Conservation (phyloP, 2,329 filamentous ascomycete genomes). For the Didymella keratinophila region DNA sequence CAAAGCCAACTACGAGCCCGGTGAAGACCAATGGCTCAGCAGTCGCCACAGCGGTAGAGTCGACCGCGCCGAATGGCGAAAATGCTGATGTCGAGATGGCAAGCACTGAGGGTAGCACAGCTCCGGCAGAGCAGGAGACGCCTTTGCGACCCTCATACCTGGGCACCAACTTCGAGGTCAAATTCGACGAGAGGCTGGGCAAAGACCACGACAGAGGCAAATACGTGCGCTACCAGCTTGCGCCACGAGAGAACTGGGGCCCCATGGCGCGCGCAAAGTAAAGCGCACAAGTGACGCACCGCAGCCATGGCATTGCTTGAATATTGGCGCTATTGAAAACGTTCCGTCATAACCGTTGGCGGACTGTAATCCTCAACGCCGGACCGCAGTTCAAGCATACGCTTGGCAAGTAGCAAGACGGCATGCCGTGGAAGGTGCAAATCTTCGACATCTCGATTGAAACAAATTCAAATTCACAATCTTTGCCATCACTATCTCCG, state of each 20-base stretch:
- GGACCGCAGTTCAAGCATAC: conserved; percentile 1
- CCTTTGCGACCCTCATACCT: conserved; percentile 35
- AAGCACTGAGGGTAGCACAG: not conserved
- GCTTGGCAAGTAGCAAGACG: not conserved
- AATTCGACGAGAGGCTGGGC: conserved; percentile 83
- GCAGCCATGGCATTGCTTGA: not conserved
- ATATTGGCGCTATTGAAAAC: conserved; percentile 2
- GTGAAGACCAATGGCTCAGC: conserved; percentile 11
- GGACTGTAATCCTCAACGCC: not conserved
- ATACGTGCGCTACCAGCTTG: conserved; percentile 86
- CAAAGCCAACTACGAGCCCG: conserved; percentile 35
- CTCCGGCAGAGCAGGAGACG: not conserved
- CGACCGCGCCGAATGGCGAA: conserved; percentile 13
- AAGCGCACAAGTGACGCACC: conserved; percentile 12
- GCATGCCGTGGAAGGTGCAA: not conserved
- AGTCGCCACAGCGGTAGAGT: conserved; percentile 5
- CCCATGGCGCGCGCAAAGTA: conserved; percentile 69
- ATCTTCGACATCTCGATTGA: not conserved
- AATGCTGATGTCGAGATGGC: conserved; percentile 13
- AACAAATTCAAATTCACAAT: conserved; percentile 4
- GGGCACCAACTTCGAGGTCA: conserved; percentile 62
- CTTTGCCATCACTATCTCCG: not conserved
- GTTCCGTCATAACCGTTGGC: conserved; percentile 13
- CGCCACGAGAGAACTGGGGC: conserved; percentile 93
- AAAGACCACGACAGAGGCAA: conserved; percentile 70